Percentiles rank a stretch among this genome's conserved stretches.
These are phyloP conservation scores for Russula dissimulans DNA, from an alignment of 768 basidiomycete species.

Conservation along the genomic window DNA sequence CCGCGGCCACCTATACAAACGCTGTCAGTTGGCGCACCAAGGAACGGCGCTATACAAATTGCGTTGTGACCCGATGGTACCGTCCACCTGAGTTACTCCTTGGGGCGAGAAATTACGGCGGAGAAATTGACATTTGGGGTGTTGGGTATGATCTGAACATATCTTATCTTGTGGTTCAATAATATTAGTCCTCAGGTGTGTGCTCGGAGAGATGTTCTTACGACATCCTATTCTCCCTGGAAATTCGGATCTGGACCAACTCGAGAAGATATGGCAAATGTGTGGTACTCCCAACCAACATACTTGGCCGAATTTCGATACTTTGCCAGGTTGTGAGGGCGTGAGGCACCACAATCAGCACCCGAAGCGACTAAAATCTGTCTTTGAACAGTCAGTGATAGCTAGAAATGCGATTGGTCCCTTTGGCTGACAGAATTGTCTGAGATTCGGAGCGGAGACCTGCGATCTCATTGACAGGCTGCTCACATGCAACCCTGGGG, in stretches of 20 bases:
- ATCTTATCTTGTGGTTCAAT: neutral
- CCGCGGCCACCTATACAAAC: conserved; percentile 30
- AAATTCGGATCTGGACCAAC: conserved; percentile 82
- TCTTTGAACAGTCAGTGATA: conserved; percentile 48
- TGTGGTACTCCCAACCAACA: conserved; percentile 84
- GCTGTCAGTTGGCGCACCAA: conserved; percentile 35
- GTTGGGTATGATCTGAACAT: conserved; percentile 56
- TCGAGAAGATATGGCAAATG: conserved; percentile 81
- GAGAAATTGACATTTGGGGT: conserved; percentile 96
- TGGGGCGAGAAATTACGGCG: conserved; percentile 82
- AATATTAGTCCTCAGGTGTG: conserved; percentile 47
- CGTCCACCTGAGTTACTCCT: conserved; percentile 87
- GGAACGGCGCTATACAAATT: conserved; percentile 84
- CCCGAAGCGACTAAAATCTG: conserved; percentile 45
- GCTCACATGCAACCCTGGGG: conserved; percentile 72
- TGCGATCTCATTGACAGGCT: conserved; percentile 77
- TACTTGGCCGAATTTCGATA: conserved; percentile 70
- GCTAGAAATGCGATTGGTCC: conserved; percentile 6
- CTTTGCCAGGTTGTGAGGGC: conserved; percentile 71
- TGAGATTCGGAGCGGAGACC: conserved; percentile 62
- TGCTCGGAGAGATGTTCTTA: conserved; percentile 94
- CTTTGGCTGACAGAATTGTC: neutral
- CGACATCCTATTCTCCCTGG: conserved; percentile 83
- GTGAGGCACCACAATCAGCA: conserved; percentile 51
- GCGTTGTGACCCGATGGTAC: conserved; percentile 93